Conservation (phyloP, 129 eudicot genomes). For the Pseudognaphalium luteoalbum region DNA sequence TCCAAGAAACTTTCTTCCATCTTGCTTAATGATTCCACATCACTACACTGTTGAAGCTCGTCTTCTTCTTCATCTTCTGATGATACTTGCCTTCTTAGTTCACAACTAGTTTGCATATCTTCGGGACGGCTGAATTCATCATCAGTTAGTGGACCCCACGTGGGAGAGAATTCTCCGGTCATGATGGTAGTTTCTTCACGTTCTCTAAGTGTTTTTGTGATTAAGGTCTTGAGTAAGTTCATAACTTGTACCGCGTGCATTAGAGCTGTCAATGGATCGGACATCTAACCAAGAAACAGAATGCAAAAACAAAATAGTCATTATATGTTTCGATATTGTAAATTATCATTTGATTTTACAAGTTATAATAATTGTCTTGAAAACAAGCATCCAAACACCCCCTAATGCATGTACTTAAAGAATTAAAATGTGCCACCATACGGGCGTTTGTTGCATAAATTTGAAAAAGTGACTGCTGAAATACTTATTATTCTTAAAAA, state of each 20-base stretch:
- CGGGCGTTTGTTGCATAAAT: background rate
- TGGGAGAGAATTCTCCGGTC: slow-evolving; percentile 42
- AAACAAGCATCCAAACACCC: background rate
- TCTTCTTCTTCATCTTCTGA: slow-evolving; percentile 47
- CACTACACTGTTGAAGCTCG: slow-evolving; percentile 32
- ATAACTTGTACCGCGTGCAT: slow-evolving; percentile 96
- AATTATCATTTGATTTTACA: background rate
- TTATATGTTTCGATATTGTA: background rate
- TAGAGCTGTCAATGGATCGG: slow-evolving; percentile 88
- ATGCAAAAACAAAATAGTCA: background rate
- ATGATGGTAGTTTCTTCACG: slow-evolving; percentile 42
- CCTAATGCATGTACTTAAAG: background rate
- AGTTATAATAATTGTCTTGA: background rate
- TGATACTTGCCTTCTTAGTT: slow-evolving; percentile 47
- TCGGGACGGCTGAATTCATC: slow-evolving; percentile 54
- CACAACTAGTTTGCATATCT: slow-evolving; percentile 72
- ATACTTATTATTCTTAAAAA: background rate
- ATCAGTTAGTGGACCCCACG: slow-evolving; percentile 50
- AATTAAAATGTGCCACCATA: background rate
- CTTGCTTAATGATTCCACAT: slow-evolving; percentile 59
- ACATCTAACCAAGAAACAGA: slow-evolving; percentile 55
- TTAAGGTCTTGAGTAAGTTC: slow-evolving; percentile 68
- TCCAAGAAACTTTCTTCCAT: slow-evolving; percentile 65
- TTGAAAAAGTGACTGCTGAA: background rate
- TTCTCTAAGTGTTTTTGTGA: slow-evolving; percentile 59